Evolutionary conservation across 163 green algal species (phyloP), one percentile per base, ranked within the genome.

Genomic region (Chloroidium sp.): DNA sequence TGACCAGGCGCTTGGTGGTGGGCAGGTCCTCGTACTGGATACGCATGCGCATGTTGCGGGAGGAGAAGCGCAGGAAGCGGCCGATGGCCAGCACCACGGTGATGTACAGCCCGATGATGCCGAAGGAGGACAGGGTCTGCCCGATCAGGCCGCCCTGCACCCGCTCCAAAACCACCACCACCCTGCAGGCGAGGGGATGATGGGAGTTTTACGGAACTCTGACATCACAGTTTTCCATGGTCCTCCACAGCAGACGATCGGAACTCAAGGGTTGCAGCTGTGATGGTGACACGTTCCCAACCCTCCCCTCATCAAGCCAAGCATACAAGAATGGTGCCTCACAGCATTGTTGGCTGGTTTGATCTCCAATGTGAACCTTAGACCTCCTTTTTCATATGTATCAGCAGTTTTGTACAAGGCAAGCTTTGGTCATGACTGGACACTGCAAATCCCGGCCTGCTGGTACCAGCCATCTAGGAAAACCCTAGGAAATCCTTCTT

Each of bases 21-120:
- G 93, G 93, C 59, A 97, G 88, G 81, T 97, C 92, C 84, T 97
- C 92, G 61, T 90, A 96, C 12, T 92, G 90, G 60, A 98, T 97
- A 2, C 87, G 80, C 77, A 95, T 91, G 1, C 92, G 84, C 62
- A 95, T 83, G 79, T 95, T 92, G 14, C 82, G 86, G 14, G 93
- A 85, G 2, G 87, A 87, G 59, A 97, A 79, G 57, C 94, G 87
- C 83, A 97, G 84, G 80, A 97, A 95, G 64, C 94, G 87, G 0
- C 91, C 92, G 72, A 97, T 91, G 64, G 85, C 90, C 69, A 89
- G 87, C 61, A 86, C 83, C 59, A 86, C 78, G 3, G 74, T 76
- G 75, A 83, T 79, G 75, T 80, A 80, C 10, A 98, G 89, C 0
- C 94, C 93, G 0, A 89, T 93, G 82, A 98, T 94, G 79, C 93